These are phyloP conservation scores for Pichia manshurica DNA, from an alignment of 805 yeast species.

Conservation along the genomic window DNA sequence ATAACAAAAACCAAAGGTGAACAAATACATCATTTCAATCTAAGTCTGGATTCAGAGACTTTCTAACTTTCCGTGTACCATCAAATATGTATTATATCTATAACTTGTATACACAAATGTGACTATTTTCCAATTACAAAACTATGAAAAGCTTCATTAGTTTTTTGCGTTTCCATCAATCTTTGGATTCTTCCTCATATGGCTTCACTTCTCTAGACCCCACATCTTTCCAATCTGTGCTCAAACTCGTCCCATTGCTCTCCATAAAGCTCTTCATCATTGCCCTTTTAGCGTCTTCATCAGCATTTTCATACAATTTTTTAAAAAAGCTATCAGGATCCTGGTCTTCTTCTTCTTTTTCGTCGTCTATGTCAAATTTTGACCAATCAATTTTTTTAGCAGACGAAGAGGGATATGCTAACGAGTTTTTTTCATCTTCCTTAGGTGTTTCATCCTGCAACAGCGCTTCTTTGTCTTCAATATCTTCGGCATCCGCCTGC, in stretches of 20 bases:
- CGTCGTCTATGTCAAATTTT: constrained; percentile 32
- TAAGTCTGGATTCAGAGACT: constrained; percentile 14
- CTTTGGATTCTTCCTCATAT: constrained; percentile 4
- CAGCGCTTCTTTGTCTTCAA: too few species aligned
- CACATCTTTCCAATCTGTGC: constrained; percentile 93
- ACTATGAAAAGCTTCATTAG: too few species aligned
- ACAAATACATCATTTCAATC: constrained; percentile 2
- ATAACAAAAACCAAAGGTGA: not conserved
- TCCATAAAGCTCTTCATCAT: constrained; percentile 97
- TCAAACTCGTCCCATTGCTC: constrained; percentile 87
- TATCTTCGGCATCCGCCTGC: constrained; percentile 3
- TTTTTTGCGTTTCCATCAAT: too few species aligned
- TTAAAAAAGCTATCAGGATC: constrained; percentile 68
- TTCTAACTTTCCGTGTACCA: constrained; percentile 4
- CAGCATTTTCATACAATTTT: constrained; percentile 68
- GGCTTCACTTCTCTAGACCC: constrained; percentile 47
- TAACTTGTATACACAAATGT: too few species aligned
- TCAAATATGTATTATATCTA: too few species aligned
- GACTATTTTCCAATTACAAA: too few species aligned
- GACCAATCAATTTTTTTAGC: constrained; percentile 68
- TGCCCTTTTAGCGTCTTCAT: constrained; percentile 83
- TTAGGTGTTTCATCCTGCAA: too few species aligned
- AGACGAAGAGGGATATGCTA: constrained; percentile 58
- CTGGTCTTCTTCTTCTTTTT: constrained; percentile 37
- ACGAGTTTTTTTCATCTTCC: not conserved